These are phyloP conservation scores for Cutaneotrichosporon sp. DNA, from an alignment of 1,284 basidiomycete species.

Conservation along the genomic window DNA sequence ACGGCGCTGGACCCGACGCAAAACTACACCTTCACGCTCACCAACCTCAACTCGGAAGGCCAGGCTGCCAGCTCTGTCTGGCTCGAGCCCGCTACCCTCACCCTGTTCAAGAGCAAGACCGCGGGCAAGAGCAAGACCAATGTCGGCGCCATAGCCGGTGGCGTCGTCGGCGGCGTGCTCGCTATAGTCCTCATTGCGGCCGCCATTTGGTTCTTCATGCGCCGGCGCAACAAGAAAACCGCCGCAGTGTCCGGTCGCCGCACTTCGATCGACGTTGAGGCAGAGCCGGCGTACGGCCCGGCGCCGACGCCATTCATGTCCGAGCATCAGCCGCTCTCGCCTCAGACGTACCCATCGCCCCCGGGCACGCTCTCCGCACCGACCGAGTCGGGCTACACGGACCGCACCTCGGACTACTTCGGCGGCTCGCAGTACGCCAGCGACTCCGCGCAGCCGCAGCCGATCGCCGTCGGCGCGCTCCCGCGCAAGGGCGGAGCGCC, in stretches of 20 bases:
- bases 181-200: not conserved
- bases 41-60: not conserved
- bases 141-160: slow-evolving; percentile 1
- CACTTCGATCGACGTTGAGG: not conserved
- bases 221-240: not conserved
- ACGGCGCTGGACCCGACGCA: not conserved
- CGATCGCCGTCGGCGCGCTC: not conserved
- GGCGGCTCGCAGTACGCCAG: not conserved
- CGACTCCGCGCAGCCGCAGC: not conserved
- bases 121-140: not conserved
- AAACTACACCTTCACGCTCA: slow-evolving; percentile 4
- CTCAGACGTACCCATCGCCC: not conserved
- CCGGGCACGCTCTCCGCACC: not conserved
- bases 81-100: not conserved
- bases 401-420: slow-evolving; percentile 4
- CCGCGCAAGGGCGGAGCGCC: not conserved
- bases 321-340: not conserved
- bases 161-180: slow-evolving; percentile 1
- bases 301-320: not conserved
- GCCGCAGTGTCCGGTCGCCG: not conserved
- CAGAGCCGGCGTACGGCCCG: not conserved
- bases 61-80: not conserved
- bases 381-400: not conserved
- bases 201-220: not conserved
- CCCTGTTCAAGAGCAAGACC: not conserved